Base-by-base conservation (phyloP, 257 asterid species). In the Forsythia viridissima region DNA sequence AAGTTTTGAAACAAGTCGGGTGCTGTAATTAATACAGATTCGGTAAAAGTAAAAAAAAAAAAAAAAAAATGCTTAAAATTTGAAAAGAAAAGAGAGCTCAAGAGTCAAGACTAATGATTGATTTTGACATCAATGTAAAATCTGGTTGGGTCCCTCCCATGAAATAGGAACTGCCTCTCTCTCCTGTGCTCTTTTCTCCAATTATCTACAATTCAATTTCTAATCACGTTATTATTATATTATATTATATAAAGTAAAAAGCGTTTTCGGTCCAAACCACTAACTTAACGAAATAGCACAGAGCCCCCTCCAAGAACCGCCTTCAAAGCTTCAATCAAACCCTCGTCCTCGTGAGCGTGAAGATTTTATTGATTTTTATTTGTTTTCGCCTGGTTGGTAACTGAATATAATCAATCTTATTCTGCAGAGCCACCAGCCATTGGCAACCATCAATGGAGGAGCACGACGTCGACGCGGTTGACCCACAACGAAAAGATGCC, bases 361-460 rank as follows among this genome's bases (percentile, higher is more conserved):
- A 63, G 70, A 63, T 63, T 63, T 51, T 13, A 20, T 61, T 24
- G 40, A 63, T 21, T 20, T 61, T 63, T 63, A 24, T 63, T 20
- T 61, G 36, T 9, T 63, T 30, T 63, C 37, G 70, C 70, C 70
- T 30, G 70, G 70, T 61, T 30, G 70, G 40, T 63, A 24, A 10
- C 18, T 63, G 70, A 16, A 30, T 30, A 63, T n/a, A 63, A 63
- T 63, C 70, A 63, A 63, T 63, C 39, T 63, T 21, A 63, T 24
- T 63, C 70, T 63, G 70, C 38, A 24, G 70, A 63, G 69, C 69
- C 70, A 63, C 70, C 70, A 63, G 70, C 40, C 5, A 20, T 20
- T 52, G 70, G 48, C 41, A 30, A 59, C n/a, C 51, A 16, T 18
- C 12, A 6, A 87, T 87, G 90, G 90, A 84, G 73, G 81, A 81